Base-by-base conservation (phyloP, 306 rosid genomes). In the Potentilla sterilis region DNA sequence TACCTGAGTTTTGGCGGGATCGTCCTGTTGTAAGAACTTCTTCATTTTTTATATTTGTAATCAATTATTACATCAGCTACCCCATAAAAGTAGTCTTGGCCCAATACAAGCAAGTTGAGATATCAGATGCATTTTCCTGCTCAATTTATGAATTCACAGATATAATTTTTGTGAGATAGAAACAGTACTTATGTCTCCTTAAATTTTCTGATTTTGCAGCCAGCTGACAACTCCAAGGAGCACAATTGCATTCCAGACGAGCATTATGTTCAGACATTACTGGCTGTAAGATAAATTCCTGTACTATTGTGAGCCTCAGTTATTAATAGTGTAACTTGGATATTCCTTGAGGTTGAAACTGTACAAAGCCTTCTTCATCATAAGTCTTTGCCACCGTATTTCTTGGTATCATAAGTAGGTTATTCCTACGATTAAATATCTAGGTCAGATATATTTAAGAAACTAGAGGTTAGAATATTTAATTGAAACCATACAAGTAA, bases 191-290 rank as follows among this genome's bases (percentile, higher is more conserved):
- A 66, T 21, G 41, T 72, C 54, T 61, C 28, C 76, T 66, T 61
- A 70, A 59, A 37, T 44, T 80, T 67, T 11, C 77, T 86, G 49
- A 78, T 72, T 34, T 16, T 82, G 89, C 93, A 96, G 99, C 90
- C 98, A 9, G 86, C 87, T 65, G 99, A 96, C 83, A 79, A 82
- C 14, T 90, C 93, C 37, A 96, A 85, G 92, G 79, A 83, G 75
- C 99, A 96, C 80, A 96, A 96, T 81, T 96, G 99, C 78, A 96
- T 96, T 81, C 97, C 99, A 5, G 99, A 96, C 70, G 99, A 96
- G 77, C 99, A 96, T 87, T 96, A 89, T 76, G 96, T 96, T 73
- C 99, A 85, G 85, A 95, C 99, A 58, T 82, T 95, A 80, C 52
- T 95, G 64, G 98, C 99, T 40, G 99, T 95, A 89, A 84, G 97